Evolutionary conservation across 768 basidiomycete species (phyloP).

Genomic region (Amanita jacksonii): DNA sequence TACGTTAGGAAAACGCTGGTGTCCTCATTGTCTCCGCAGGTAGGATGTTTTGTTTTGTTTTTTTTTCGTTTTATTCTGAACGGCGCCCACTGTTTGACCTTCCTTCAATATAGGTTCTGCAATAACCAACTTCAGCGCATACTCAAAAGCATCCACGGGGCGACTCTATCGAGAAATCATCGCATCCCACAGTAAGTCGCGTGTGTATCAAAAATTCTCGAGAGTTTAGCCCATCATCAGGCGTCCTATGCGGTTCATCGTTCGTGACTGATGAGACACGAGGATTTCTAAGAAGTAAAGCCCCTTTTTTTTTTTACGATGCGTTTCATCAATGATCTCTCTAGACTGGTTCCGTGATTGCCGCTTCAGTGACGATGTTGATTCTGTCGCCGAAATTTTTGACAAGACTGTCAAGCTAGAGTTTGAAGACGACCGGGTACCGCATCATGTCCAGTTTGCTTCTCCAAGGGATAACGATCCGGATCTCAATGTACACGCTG

Average conservation of each 20-base stretch:
- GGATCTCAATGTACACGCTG: conserved; percentile 26
- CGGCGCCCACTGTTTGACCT: neutral
- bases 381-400: conserved; percentile 27
- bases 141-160: conserved; percentile 1
- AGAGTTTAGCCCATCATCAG: neutral
- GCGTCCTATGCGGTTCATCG: conserved; percentile 2
- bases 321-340: neutral
- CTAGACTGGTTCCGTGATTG: conserved; percentile 27
- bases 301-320: neutral
- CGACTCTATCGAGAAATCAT: conserved; percentile 3
- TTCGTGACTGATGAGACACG: conserved; percentile 6
- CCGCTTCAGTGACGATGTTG: conserved; percentile 27
- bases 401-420: conserved; percentile 32
- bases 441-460: conserved; percentile 32
- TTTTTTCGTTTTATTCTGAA: neutral
- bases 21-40: conserved; percentile 4
- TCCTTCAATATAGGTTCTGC: neutral
- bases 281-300: neutral
- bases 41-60: too few species aligned
- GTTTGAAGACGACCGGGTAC: conserved; percentile 24
- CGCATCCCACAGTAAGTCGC: conserved; percentile 3
- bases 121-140: conserved; percentile 6
- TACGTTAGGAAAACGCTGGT: conserved; percentile 3
- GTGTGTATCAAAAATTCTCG: neutral
- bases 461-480: conserved; percentile 28